Conservation (phyloP, 2,329 filamentous ascomycete species). For the Ophiostoma perfectum region DNA sequence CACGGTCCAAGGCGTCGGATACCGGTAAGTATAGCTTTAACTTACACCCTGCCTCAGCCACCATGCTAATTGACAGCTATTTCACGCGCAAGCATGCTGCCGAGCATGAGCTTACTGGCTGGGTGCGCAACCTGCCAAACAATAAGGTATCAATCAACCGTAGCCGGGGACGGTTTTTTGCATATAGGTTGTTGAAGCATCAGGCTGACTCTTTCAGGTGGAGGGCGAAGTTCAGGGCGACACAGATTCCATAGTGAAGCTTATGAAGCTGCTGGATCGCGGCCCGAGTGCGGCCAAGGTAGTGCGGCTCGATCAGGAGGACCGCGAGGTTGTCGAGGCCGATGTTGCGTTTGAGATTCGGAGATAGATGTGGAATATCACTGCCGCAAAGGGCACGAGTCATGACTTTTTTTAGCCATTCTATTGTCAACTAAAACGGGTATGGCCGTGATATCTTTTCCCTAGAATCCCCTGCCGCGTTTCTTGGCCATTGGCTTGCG, state of each 20-base stretch:
- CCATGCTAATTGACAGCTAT: constrained; percentile 37
- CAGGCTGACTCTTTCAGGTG: constrained; percentile 53
- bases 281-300: constrained; percentile 71
- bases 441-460: no score
- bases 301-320: constrained; percentile 64
- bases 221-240: constrained; percentile 82
- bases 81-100: constrained; percentile 51
- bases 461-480: constrained; percentile 34
- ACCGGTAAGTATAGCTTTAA: constrained; percentile 38
- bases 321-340: constrained; percentile 58
- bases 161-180: no score
- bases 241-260: constrained; percentile 57
- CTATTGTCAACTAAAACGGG: no score
- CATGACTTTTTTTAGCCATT: no score
- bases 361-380: constrained; percentile 29
- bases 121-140: constrained; percentile 55
- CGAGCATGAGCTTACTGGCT: constrained; percentile 51
- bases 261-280: constrained; percentile 68
- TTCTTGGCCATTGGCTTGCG: constrained; percentile 54
- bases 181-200: no score
- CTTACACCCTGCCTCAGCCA: no score
- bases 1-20: constrained; percentile 60
- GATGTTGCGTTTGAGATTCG: constrained; percentile 62
- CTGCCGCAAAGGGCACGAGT: no score
- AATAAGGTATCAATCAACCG: constrained; percentile 43